phyloP scores from a whole-genome alignment of 225 moss, liverwort and hornwort species.

The Pseudoscleropodium purum region DNA sequence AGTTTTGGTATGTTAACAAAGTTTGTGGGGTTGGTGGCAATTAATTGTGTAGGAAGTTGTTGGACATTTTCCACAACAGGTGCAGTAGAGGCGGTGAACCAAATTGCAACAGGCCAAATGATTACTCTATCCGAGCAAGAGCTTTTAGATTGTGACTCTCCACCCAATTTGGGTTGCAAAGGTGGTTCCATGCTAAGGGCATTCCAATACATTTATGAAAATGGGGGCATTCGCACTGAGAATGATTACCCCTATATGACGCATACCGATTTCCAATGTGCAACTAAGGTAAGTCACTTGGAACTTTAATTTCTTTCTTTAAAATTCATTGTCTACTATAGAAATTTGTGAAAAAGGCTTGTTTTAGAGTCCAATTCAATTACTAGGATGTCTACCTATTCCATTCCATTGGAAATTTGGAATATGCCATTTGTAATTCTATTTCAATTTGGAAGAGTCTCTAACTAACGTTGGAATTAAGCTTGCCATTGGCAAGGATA shows the following conservation, averaged over 20 bases:
- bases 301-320: neutral
- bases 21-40: neutral
- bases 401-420: neutral
- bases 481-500: too few species aligned
- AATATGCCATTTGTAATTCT: neutral
- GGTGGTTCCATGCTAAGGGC: slow-evolving; percentile 62
- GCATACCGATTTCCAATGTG: slow-evolving; percentile 14
- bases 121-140: slow-evolving; percentile 55
- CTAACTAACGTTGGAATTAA: neutral
- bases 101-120: slow-evolving; percentile 22
- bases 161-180: slow-evolving; percentile 55
- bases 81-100: slow-evolving; percentile 37
- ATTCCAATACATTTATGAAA: slow-evolving; percentile 44
- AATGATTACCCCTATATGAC: slow-evolving; percentile 41
- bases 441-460: neutral
- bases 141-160: slow-evolving; percentile 54
- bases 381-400: neutral
- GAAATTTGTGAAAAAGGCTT: too few species aligned
- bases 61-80: slow-evolving; percentile 68
- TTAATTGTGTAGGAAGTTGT: slow-evolving; percentile 43
- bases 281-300: neutral
- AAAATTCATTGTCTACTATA: neutral
- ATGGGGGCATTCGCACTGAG: slow-evolving; percentile 57
- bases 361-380: too few species aligned
- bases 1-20: neutral